Percentiles rank a stretch among this genome's conserved stretches.
phyloP scores from a whole-genome alignment of 192 early-diverging fungal genomes.

The Physocladia obscura region DNA sequence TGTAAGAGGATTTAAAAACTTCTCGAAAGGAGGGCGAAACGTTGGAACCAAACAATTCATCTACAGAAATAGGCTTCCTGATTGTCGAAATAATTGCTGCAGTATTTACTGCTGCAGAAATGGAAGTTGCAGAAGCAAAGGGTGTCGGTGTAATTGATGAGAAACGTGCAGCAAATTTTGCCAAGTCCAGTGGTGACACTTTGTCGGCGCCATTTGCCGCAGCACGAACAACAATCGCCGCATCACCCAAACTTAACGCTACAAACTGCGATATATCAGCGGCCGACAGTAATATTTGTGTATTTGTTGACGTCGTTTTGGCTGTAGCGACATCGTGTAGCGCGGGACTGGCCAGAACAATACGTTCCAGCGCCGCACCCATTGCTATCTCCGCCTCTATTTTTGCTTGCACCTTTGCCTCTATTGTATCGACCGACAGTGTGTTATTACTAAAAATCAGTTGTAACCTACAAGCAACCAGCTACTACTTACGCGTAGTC shows the following conservation, averaged over 20 bases:
- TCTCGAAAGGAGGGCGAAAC: conserved; percentile 42
- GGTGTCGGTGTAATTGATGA: background rate
- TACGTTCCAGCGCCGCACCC: background rate
- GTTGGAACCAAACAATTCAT: background rate
- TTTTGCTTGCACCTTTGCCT: background rate
- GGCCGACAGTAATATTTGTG: too few species aligned
- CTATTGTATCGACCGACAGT: background rate
- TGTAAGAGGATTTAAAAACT: conserved; percentile 60
- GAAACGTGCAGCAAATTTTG: background rate
- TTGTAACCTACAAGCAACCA: background rate
- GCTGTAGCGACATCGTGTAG: background rate
- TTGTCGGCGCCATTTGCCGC: background rate
- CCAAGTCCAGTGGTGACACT: background rate
- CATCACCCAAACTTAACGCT: too few species aligned
- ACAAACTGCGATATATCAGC: too few species aligned
- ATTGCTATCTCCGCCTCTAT: background rate
- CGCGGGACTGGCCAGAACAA: background rate
- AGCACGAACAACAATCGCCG: background rate
- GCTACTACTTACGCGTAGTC: too few species aligned
- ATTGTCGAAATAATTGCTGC: too few species aligned
- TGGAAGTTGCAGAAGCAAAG: background rate
- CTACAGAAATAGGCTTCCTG: conserved; percentile 2
- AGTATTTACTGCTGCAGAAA: background rate
- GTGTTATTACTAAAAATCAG: background rate
- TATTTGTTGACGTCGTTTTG: background rate